phyloP scores from a whole-genome alignment of 352 stramenopile genomes.

The Phytophthora niederhauseri region DNA sequence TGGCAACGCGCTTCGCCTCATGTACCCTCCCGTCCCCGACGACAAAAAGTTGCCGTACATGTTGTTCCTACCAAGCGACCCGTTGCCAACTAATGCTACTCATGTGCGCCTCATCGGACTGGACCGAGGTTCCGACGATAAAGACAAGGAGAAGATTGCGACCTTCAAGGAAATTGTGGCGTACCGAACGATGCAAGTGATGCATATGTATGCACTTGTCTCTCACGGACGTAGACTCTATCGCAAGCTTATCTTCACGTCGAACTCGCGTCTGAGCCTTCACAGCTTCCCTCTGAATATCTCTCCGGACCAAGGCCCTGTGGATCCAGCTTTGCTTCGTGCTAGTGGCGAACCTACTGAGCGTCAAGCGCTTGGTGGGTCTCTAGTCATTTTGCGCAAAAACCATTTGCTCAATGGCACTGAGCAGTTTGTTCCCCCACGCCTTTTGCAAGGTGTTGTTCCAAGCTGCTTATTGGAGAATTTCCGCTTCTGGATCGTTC shows the following conservation, averaged over 20 bases:
- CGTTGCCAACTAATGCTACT: constrained; percentile 48
- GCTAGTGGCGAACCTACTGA: constrained; percentile 73
- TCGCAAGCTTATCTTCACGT: constrained; percentile 97
- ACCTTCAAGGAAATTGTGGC: constrained; percentile 99
- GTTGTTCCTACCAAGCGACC: constrained; percentile 71
- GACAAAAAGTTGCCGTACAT: constrained; percentile 84
- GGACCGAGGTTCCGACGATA: constrained; percentile 74
- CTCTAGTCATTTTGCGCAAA: constrained; percentile 91
- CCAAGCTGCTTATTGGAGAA: constrained; percentile 95
- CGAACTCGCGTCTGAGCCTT: constrained; percentile 93
- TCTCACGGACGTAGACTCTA: constrained; percentile 97
- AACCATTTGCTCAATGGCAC: constrained; percentile 69
- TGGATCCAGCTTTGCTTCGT: constrained; percentile 64
- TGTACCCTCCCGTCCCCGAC: constrained; percentile 79
- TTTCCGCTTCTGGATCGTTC: too few relatives aligned
- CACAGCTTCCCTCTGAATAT: constrained; percentile 90
- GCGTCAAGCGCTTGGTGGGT: constrained; percentile 66
- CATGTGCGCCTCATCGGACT: constrained; percentile 67
- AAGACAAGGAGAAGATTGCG: constrained; percentile 75
- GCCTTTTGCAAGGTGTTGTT: constrained; percentile 95
- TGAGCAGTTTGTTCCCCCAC: constrained; percentile 91
- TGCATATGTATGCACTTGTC: constrained; percentile 98
- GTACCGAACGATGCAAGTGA: constrained; percentile 88
- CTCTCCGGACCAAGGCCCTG: constrained; percentile 60
- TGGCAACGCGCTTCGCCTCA: constrained; percentile 54